phyloP scores from a whole-genome alignment of 371 early-diverging fungal species.

The Mucor saturninus region DNA sequence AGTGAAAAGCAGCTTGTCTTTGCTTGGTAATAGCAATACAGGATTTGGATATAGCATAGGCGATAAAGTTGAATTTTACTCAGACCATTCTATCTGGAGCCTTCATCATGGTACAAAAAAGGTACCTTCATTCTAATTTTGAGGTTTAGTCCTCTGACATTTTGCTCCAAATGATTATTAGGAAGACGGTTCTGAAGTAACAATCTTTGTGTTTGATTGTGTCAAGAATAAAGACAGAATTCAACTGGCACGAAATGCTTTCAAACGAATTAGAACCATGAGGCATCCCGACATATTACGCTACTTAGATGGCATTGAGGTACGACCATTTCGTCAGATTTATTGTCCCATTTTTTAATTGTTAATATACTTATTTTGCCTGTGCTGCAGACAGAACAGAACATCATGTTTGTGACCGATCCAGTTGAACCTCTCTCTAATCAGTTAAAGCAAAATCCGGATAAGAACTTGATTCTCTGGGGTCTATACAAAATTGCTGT shows the following conservation, averaged over 20 bases:
- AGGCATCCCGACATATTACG: conserved; percentile 89
- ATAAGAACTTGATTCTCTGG: conserved; percentile 76
- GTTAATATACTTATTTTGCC: neutral
- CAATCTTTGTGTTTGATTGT: conserved; percentile 89
- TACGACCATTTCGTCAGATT: conserved; percentile 22
- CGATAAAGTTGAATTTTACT: conserved; percentile 66
- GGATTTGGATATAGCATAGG: conserved; percentile 81
- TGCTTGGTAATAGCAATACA: conserved; percentile 73
- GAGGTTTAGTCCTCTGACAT: neutral
- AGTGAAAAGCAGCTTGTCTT: conserved; percentile 73
- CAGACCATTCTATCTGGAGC: conserved; percentile 76
- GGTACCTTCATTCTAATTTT: conserved; percentile 30
- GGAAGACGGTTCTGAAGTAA: conserved; percentile 78
- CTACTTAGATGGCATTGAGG: conserved; percentile 89
- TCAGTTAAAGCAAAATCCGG: conserved; percentile 58
- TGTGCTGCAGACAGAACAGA: conserved; percentile 69
- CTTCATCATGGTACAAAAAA: conserved; percentile 82
- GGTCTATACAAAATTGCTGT: conserved; percentile 92
- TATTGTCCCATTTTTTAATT: too few species aligned
- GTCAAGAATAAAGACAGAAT: conserved; percentile 66
- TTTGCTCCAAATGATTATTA: conserved; percentile 23
- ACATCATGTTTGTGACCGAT: conserved; percentile 93
- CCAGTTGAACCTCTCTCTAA: conserved; percentile 75
- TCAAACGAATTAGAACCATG: conserved; percentile 85
- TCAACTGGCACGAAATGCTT: conserved; percentile 85